These are phyloP conservation scores for Venturia carpophila DNA, from an alignment of 2,329 filamentous ascomycete species.

Conservation along the genomic window DNA sequence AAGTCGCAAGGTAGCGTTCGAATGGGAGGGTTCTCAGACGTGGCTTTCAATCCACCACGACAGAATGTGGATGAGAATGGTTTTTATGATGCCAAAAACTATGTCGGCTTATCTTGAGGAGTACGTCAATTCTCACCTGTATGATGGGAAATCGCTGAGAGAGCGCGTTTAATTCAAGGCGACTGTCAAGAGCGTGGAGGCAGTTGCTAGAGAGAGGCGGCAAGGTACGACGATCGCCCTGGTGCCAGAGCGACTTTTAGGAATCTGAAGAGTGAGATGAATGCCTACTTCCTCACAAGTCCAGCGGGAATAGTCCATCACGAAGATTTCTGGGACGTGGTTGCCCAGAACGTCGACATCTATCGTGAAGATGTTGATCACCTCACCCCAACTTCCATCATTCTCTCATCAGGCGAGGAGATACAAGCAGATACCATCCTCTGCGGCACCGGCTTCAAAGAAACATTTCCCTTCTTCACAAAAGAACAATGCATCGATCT, in stretches of 20 bases:
- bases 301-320: too few species aligned
- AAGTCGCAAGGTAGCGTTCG: neutral
- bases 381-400: too few species aligned
- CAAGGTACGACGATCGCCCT: too few species aligned
- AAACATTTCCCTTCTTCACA: too few species aligned
- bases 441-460: too few species aligned
- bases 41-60: neutral
- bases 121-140: conserved; percentile 3
- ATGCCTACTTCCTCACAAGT: too few species aligned
- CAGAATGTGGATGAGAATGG: neutral
- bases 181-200: neutral
- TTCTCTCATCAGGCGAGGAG: too few species aligned
- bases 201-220: conserved; percentile 16
- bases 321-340: too few species aligned
- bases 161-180: neutral
- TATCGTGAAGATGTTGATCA: too few species aligned
- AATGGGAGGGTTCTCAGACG: conserved; percentile 1
- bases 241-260: neutral
- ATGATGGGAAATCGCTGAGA: neutral
- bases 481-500: too few species aligned
- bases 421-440: too few species aligned
- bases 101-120: conserved; percentile 8
- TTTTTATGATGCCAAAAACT: neutral
- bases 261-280: conserved; percentile 10
- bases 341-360: too few species aligned